Percentiles rank a stretch among this genome's conserved stretches.
Evolutionary conservation across 1,139 yeast genomes (phyloP).

Genomic region (Candida glucosophila): DNA sequence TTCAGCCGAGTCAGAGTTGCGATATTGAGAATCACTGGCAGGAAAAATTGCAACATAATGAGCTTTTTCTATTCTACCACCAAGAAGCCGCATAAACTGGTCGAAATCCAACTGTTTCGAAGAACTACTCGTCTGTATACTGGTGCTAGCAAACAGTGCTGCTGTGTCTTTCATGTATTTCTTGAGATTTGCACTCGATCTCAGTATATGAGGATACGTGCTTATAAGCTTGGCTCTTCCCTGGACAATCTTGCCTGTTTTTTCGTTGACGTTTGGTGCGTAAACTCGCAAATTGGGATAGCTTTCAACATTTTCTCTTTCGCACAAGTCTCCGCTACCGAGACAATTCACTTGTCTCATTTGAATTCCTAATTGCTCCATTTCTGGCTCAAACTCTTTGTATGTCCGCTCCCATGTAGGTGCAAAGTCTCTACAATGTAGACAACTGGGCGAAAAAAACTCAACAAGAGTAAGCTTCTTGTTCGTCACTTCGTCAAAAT

Average conservation of each 20-base stretch:
- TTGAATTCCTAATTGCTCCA: conserved; percentile 34
- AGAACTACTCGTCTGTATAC: conserved; percentile 29
- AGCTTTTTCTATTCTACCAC: conserved; percentile 42
- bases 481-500: conserved; percentile 37
- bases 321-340: conserved; percentile 65
- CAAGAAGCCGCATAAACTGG: conserved; percentile 31
- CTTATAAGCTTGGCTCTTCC: conserved; percentile 30
- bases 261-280: conserved; percentile 37
- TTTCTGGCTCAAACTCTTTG: conserved; percentile 25
- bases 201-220: conserved; percentile 38
- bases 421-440: conserved; percentile 58
- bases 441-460: conserved; percentile 63
- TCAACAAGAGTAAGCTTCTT: conserved; percentile 50
- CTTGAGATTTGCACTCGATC: conserved; percentile 40
- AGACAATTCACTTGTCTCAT: conserved; percentile 70
- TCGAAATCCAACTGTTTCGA: conserved; percentile 22
- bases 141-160: conserved; percentile 33
- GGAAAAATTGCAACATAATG: conserved; percentile 61
- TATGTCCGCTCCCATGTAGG: conserved; percentile 60
- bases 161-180: conserved; percentile 47
- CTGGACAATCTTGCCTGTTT: conserved; percentile 13
- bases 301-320: conserved; percentile 42
- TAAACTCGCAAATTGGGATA: conserved; percentile 59
- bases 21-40: conserved; percentile 33
- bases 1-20: conserved; percentile 19